A percentile compares a stretch with the other conserved stretches of the same genome.
Conservation (phyloP, 345 rosid genomes). For the Crucihimalaya himalaica region DNA sequence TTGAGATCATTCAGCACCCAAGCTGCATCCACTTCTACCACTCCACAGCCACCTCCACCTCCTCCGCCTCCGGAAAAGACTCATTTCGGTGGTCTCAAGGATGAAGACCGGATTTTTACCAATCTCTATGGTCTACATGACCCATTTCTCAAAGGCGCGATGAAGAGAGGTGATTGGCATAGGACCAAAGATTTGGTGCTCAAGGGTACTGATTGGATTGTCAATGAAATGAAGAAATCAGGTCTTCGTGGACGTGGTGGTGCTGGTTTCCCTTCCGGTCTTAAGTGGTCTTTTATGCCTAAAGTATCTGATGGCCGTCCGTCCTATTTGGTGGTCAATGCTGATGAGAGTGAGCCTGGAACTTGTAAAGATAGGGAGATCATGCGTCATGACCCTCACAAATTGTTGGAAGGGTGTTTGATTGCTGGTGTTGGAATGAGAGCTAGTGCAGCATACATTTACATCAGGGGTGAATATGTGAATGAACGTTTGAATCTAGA, state of each 20-base stretch:
- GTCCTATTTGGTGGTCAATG: slow-evolving; percentile 94
- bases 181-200: slow-evolving; percentile 95
- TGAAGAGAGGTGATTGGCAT: slow-evolving; percentile 95
- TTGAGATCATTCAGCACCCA: slow-evolving; percentile 74
- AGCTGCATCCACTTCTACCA: slow-evolving; percentile 61
- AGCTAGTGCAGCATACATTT: slow-evolving; percentile 92
- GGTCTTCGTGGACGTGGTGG: slow-evolving; percentile 99
- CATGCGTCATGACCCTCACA: slow-evolving; percentile 98
- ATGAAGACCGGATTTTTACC: slow-evolving; percentile 93
- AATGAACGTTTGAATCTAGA: slow-evolving; percentile 83
- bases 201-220: slow-evolving; percentile 99
- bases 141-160: slow-evolving; percentile 94
- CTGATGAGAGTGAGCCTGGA: slow-evolving; percentile 99
- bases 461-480: slow-evolving; percentile 96
- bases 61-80: slow-evolving; percentile 98
- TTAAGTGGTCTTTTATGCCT: slow-evolving; percentile 99
- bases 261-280: slow-evolving; percentile 98
- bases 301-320: slow-evolving; percentile 97
- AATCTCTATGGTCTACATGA: slow-evolving; percentile 90
- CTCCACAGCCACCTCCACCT: slow-evolving; percentile 79
- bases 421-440: slow-evolving; percentile 99
- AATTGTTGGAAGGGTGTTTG: slow-evolving; percentile 92
- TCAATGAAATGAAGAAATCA: slow-evolving; percentile 86
- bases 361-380: slow-evolving; percentile 99
- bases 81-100: slow-evolving; percentile 93